Evolutionary conservation across 352 stramenopile genomes (phyloP), one percentile per base, ranked within the genome.

Genomic region (Phytophthora capsici): DNA sequence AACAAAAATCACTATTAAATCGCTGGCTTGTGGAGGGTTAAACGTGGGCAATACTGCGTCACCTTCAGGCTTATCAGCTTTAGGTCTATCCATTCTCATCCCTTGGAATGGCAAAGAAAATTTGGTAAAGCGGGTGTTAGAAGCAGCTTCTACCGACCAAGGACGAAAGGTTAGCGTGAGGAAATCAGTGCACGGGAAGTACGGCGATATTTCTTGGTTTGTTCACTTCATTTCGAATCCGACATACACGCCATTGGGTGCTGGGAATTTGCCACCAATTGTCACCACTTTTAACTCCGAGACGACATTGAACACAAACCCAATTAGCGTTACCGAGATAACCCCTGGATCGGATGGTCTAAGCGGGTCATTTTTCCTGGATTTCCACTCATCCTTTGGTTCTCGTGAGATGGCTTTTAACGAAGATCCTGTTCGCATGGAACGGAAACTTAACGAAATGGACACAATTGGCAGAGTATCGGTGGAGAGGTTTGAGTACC

Each of bases 391-490:
- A 40, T 88, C 91, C 6, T 68, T 81, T 52, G 90, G 89, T 4
- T 69, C 83, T 9, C 80, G 90, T 19, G 53, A 82, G 38, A 83
- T 99, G 26, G 56, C 52, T 0, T 99, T 98, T 54, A 79, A 98
- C 61, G 96, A 98, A 71, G 79, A 73, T 14, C 74, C 88, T 4
- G 71, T 87, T 9, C 75, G 92, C 6, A 78, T 99, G 41, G 68
- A 91, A 66, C 80, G 78, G 7, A 99, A 98, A 60, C 80, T 99
- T 13, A 91, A 98, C 57, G 95, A 98, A 71, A 97, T 99, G 82
- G 94, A 90, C 59, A 98, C 92, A 6, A 92, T 99, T 26, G 93
- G 93, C 6, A 71, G 79, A 28, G 92, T 99, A 1, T 86, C 88
- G 16, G 93, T 99, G 4, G 86, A 86, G 51, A 88, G 91, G 41